Base-by-base conservation (phyloP, 164 flowering plant genomes). In the Vitis rupestris region DNA sequence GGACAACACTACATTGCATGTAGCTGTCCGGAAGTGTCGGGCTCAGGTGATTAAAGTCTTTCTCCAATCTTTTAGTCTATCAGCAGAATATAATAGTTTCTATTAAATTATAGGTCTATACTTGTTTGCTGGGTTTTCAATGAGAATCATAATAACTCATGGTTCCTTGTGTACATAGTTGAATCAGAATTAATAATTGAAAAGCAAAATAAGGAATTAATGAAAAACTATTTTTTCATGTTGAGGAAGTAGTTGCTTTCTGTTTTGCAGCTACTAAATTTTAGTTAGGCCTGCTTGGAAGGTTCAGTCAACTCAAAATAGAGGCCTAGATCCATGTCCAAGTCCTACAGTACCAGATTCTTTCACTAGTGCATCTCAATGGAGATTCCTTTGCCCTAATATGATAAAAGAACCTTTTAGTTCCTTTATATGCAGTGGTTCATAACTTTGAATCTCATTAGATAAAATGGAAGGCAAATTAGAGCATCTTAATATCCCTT, bases 1-100 rank as follows among this genome's bases (percentile, higher is more conserved):
- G 51, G 86, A 81, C 7, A 80, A 80, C 72, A 75, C 85, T 51
- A 77, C 86, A 0, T 56, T 84, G 72, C 86, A 84, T 71, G 73
- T 80, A 57, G 86, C 84, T 11, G 74, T 79, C 1, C 66, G 88
- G 15, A 84, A 84, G 74, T 75, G 74, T 50, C 75, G 86, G 8
- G 37, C 31, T 50, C 65, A 84, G 88, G 88, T 84, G 16, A 56
- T 59, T 50, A 31, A 50, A 53, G 15, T 27, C 2, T 64, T 59
- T 66, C 19, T 44, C 8, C 11, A n/a, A 55, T 13, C n/a, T 47
- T 10, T 17, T 9, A 1, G 1, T 23, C 27, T 14, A 48, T 15
- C 17, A n/a, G 47, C 8, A 1, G 7, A 5, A 13, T 53, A 13
- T 11, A 11, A 63, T 9, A n/a, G 9, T 37, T 19, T 15, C 16